Base-by-base conservation (phyloP, 352 stramenopile genomes). In the Globisporangium echinulatum region DNA sequence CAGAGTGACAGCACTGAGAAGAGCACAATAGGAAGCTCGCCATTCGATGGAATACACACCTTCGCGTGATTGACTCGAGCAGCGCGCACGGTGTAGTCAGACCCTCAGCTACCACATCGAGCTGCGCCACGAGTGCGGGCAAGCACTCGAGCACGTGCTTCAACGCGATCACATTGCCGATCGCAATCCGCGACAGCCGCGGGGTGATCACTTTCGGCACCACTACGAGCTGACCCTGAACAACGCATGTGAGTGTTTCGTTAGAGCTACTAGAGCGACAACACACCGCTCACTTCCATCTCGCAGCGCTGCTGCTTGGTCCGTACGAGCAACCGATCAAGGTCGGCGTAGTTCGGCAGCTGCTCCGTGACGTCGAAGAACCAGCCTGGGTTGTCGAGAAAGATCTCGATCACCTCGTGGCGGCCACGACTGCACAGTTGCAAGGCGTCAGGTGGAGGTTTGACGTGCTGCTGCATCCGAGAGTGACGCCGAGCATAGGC, bases 301-400 rank as follows among this genome's bases (percentile, higher is more conserved):
- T 43, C 11, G 39, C 39, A 43, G 25, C 25, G 25, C 25, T 33
- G 25, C 25, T 33, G 25, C 25, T 33, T 33, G 25, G 25, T 33
- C 25, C 62, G 15, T 52, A 92, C 86, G 71, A 95, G 57, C 36
- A 95, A 56, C 49, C 80, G 68, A 56, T 95, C 86, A 15, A 94
- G 64, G 55, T 92, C 81, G 13, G 75, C 62, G 56, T 92, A 92
- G 36, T 86, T 84, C 8, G 66, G 64, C 5, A 95, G 66, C 36
- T 87, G 72, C 52, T 93, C 86, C 54, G 83, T 68, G 39, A 91
- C 62, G 59, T 95, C 83, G 37, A 95, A 93, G 67, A 90, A 92
- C 70, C 79, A 88, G 3, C 82, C 73, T 5, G 85, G 83, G 49
- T 95, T 91, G 52, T 89, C 74, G 1, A 95, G 67, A 38, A 93